A percentile compares a stretch with the other conserved stretches of the same genome.
phyloP scores from a whole-genome alignment of 208 protist species.

The Trypanosomatidae sp. region DNA sequence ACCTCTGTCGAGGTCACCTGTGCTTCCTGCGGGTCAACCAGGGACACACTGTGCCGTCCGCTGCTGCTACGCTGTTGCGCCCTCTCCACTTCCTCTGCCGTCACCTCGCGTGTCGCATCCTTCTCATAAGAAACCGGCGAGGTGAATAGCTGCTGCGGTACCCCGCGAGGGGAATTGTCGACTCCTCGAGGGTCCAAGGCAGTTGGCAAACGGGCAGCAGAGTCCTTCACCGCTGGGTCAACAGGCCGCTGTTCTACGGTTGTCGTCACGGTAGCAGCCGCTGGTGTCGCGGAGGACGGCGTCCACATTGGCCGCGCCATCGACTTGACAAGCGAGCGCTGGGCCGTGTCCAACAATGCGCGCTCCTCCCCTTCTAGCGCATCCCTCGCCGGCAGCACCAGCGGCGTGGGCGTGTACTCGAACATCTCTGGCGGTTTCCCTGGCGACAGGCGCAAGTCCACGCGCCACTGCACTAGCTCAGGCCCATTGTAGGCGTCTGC shows the following conservation, averaged over 20 bases:
- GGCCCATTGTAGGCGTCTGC: slow-evolving; percentile 46
- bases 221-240: not conserved
- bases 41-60: slow-evolving; percentile 17
- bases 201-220: not conserved
- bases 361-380: slow-evolving; percentile 47
- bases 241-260: no score
- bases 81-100: not conserved
- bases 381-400: slow-evolving; percentile 47
- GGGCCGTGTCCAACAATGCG: slow-evolving; percentile 36
- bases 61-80: not conserved
- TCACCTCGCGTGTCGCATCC: not conserved
- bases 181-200: not conserved
- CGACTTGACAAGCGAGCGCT: slow-evolving; percentile 32
- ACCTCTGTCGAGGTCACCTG: not conserved
- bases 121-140: not conserved
- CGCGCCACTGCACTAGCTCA: slow-evolving; percentile 79
- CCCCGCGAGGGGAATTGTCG: slow-evolving; percentile 7
- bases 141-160: slow-evolving; percentile 32
- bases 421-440: slow-evolving; percentile 17
- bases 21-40: slow-evolving; percentile 4
- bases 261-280: not conserved
- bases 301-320: not conserved
- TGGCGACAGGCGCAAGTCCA: slow-evolving; percentile 23
- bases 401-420: slow-evolving; percentile 52
- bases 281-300: not conserved